Conservation (phyloP, 805 yeast genomes). For the Komagataella pastoris region DNA sequence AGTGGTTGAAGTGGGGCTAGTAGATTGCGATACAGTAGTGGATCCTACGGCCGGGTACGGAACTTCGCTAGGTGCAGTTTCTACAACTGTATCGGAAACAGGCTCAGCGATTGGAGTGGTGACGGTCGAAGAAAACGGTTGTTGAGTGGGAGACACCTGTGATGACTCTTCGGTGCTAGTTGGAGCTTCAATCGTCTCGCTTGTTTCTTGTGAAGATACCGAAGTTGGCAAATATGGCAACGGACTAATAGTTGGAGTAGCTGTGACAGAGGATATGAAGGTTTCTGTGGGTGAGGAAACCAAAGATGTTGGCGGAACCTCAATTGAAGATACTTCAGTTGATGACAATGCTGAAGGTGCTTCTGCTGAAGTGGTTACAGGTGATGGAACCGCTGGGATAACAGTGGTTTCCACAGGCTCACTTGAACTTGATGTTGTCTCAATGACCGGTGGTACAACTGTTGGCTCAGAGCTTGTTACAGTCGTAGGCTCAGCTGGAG, state of each 20-base stretch:
- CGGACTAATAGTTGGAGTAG: not conserved
- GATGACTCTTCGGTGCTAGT: not conserved
- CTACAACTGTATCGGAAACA: not conserved
- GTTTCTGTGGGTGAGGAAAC: not conserved
- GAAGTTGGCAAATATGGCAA: not conserved
- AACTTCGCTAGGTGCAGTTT: not conserved
- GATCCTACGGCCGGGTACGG: not conserved
- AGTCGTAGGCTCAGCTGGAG: not conserved
- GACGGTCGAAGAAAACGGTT: not conserved
- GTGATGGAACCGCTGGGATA: constrained; percentile 2
- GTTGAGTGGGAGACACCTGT: not conserved
- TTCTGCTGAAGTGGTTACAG: not conserved
- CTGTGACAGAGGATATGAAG: not conserved
- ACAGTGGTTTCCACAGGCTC: constrained; percentile 1
- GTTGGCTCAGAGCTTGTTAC: not conserved
- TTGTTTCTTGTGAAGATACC: not conserved
- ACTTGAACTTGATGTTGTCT: not conserved
- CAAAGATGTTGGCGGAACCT: not conserved
- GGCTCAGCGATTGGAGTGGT: not conserved
- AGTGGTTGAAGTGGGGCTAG: constrained; percentile 2
- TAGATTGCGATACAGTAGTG: not conserved
- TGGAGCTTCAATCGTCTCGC: not conserved
- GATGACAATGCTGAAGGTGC: not conserved
- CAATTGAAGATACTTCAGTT: not conserved
- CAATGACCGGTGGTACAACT: not conserved